A percentile compares a stretch with the other conserved stretches of the same genome.
phyloP scores from a whole-genome alignment of 495 filamentous ascomycete genomes.

The Penicillium riverlandense region DNA sequence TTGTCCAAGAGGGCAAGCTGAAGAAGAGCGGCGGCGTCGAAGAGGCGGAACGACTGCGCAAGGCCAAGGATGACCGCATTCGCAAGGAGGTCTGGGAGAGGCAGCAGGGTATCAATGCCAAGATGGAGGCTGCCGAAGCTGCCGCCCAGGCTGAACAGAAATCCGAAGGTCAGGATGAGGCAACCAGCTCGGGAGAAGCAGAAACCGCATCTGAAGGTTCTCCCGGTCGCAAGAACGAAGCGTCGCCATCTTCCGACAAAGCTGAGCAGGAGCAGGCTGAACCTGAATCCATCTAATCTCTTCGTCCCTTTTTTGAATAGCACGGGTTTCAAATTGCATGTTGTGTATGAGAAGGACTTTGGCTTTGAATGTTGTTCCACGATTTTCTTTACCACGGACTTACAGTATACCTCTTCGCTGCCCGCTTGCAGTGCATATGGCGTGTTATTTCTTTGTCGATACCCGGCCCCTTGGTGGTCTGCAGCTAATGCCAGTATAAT shows the following conservation, averaged over 20 bases:
- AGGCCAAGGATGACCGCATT: constrained; percentile 80
- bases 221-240: background rate
- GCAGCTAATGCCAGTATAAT: background rate
- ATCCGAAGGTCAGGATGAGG: constrained; percentile 7
- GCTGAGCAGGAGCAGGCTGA: background rate
- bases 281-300: background rate
- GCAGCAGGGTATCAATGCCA: constrained; percentile 45
- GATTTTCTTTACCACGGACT: no score
- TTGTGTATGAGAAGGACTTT: no score
- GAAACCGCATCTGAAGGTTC: background rate
- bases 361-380: no score
- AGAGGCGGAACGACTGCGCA: constrained; percentile 80
- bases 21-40: constrained; percentile 96
- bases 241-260: background rate
- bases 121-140: constrained; percentile 27
- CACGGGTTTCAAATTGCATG: no score
- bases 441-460: constrained; percentile 22
- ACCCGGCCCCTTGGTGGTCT: constrained; percentile 11
- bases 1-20: constrained; percentile 85
- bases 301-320: background rate
- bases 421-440: constrained; percentile 4
- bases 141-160: constrained; percentile 10
- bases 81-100: constrained; percentile 79
- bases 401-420: background rate
- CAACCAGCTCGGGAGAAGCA: background rate